Conservation (phyloP, 176 grass and related monocot species). For the Neostapfia colusana region DNA sequence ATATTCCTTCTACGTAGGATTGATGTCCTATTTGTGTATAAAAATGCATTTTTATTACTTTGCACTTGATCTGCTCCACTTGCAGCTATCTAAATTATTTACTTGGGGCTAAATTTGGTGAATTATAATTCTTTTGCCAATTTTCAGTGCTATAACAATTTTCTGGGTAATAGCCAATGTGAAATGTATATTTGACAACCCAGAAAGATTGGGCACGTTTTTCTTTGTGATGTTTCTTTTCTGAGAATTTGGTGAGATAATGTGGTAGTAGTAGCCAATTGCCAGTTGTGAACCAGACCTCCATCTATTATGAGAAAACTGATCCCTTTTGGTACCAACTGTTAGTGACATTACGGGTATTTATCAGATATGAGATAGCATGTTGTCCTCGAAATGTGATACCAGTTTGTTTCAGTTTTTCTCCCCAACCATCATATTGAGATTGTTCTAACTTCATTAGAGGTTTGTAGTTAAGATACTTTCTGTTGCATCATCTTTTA, state of each 20-base stretch:
- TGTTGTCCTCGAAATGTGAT: background rate
- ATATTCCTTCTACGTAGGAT: background rate
- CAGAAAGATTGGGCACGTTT: slow-evolving; percentile 6
- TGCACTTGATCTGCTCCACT: background rate
- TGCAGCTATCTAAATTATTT: background rate
- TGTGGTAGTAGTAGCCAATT: background rate
- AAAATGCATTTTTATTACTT: slow-evolving; percentile 5
- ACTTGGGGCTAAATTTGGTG: background rate
- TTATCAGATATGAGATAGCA: background rate
- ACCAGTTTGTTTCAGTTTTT: background rate
- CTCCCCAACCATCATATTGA: background rate
- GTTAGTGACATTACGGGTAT: background rate
- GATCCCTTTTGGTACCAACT: background rate
- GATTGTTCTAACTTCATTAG: slow-evolving; percentile 23
- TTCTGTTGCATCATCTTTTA: slow-evolving; percentile 9
- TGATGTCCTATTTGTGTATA: background rate
- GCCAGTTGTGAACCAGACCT: background rate
- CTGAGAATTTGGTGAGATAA: background rate
- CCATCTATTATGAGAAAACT: slow-evolving; percentile 1
- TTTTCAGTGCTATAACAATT: background rate
- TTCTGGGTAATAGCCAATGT: background rate
- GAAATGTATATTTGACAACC: slow-evolving; percentile 7
- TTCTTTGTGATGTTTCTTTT: background rate
- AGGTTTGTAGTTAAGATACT: slow-evolving; percentile 16
- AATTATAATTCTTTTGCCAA: background rate